Evolutionary conservation across 352 stramenopile genomes (phyloP), one percentile per base, ranked within the genome.

Genomic region (Thalassiosira oceanica): DNA sequence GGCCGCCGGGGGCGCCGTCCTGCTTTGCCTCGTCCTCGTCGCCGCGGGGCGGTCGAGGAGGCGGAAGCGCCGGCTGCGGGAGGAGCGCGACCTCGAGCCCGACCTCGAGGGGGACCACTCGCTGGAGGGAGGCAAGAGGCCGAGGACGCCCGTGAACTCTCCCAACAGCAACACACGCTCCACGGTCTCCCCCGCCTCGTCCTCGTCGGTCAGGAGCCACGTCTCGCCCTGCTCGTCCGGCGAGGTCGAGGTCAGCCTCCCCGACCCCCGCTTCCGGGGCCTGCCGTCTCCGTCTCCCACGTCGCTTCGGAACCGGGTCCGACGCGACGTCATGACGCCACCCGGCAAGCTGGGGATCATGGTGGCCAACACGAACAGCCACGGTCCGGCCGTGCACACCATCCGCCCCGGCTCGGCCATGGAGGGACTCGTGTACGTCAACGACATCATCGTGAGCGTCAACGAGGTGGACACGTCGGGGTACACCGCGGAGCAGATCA

Each of bases 361-460:
- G 5, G 79, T 90, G 41, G 35, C 62, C 10, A 64, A 72, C 69
- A 86, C 61, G 74, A 56, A 13, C 77, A 70, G 24, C 80, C 84
- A 44, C 66, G 83, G 83, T 16, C 83, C 83, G 29, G 76, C 77
- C n/a, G 69, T 90, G 2, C 74, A 86, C 37, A 78, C 72, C 2
- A 62, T 90, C 1, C 78, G 79, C 58, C 26, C 62, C 6, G 78
- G 72, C 45, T 87, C 76, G n/a, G 70, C 67, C 23, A 56, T 90
- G 16, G 58, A 77, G 42, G 83, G 83, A 0, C 52, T 87, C 24
- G 55, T 88, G 2, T 84, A 80, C 43, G 69, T 74, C 21, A 75
- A 72, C 16, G 83, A 90, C 29, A 51, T 88, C 18, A 90, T 90
- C 49, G 69, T 90, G 35, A 66, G 76, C 26, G 68, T 90, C 1